Evolutionary conservation across 2,329 filamentous ascomycete species (phyloP).

Genomic region (Epichloe sibirici): DNA sequence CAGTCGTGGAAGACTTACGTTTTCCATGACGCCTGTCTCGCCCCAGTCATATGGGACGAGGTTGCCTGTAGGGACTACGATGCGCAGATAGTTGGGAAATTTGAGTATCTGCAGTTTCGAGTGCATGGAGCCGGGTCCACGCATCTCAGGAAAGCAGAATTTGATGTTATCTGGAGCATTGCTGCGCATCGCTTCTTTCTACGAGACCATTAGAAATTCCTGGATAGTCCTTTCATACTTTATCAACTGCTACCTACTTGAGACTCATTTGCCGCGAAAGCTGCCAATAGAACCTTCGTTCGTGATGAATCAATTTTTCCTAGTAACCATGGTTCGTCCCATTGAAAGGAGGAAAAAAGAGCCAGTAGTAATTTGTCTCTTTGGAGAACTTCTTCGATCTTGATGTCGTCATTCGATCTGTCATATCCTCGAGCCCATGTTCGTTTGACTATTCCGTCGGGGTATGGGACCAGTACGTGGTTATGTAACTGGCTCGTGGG

Average conservation of each 20-base stretch:
- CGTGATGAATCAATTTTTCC: slow-evolving; percentile 50
- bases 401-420: slow-evolving; percentile 60
- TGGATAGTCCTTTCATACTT: background rate
- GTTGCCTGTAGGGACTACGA: slow-evolving; percentile 83
- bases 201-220: slow-evolving; percentile 10
- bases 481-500: slow-evolving; percentile 8
- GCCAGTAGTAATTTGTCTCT: slow-evolving; percentile 59
- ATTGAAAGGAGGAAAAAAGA: slow-evolving; percentile 77
- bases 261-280: slow-evolving; percentile 39
- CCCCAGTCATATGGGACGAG: slow-evolving; percentile 83
- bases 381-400: slow-evolving; percentile 76
- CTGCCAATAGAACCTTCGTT: slow-evolving; percentile 51
- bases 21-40: slow-evolving; percentile 73
- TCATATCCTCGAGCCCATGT: slow-evolving; percentile 60
- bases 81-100: slow-evolving; percentile 56
- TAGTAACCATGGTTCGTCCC: slow-evolving; percentile 71
- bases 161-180: slow-evolving; percentile 44
- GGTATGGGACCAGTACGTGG: slow-evolving; percentile 25
- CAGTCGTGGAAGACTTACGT: slow-evolving; percentile 35
- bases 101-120: slow-evolving; percentile 91
- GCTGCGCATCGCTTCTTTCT: slow-evolving; percentile 34
- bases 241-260: slow-evolving; percentile 29
- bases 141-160: slow-evolving; percentile 76
- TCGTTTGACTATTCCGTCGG: slow-evolving; percentile 60
- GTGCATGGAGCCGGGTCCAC: slow-evolving; percentile 68